These are phyloP conservation scores for Podaxis sp. DNA, from an alignment of 768 basidiomycete species.

Conservation along the genomic window DNA sequence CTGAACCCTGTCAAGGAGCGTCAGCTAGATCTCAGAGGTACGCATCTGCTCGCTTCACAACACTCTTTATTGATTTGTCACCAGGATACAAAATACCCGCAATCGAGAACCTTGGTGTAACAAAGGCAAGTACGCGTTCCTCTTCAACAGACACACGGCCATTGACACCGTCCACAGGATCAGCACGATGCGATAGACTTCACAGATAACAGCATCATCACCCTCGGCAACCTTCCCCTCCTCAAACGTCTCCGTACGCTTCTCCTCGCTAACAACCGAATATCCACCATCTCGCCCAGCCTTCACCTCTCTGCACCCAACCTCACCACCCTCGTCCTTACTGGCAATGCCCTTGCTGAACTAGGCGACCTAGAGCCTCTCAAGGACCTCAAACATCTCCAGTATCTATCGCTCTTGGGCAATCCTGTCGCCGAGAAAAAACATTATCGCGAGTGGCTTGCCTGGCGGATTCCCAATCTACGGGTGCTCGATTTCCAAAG, in stretches of 20 bases:
- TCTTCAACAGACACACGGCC: slow-evolving; percentile 15
- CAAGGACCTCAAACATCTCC: slow-evolving; percentile 70
- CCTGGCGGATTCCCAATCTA: slow-evolving; percentile 81
- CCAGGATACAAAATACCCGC: slow-evolving; percentile 91
- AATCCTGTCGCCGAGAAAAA: slow-evolving; percentile 89
- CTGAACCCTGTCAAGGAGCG: slow-evolving; percentile 86
- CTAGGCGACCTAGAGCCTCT: slow-evolving; percentile 85
- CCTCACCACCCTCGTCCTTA: slow-evolving; percentile 78
- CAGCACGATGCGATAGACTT: slow-evolving; percentile 93
- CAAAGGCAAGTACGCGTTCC: slow-evolving; percentile 54
- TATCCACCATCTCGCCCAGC: slow-evolving; percentile 78
- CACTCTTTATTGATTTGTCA: slow-evolving; percentile 25
- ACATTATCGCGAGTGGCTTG: slow-evolving; percentile 97
- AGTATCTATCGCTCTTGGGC: slow-evolving; percentile 74
- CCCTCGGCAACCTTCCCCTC: slow-evolving; percentile 82
- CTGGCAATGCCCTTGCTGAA: slow-evolving; percentile 77
- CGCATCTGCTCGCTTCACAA: slow-evolving; percentile 18
- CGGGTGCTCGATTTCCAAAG: slow-evolving; percentile 95
- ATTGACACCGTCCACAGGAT: slow-evolving; percentile 49
- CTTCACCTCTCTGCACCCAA: slow-evolving; percentile 84
- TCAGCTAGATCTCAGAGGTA: slow-evolving; percentile 89
- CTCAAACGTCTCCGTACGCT: slow-evolving; percentile 83
- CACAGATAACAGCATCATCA: slow-evolving; percentile 85
- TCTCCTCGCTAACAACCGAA: slow-evolving; percentile 87
- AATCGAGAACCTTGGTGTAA: slow-evolving; percentile 95